Base-by-base conservation (phyloP, 2,329 filamentous ascomycete species). In the Curvularia spicifera region DNA sequence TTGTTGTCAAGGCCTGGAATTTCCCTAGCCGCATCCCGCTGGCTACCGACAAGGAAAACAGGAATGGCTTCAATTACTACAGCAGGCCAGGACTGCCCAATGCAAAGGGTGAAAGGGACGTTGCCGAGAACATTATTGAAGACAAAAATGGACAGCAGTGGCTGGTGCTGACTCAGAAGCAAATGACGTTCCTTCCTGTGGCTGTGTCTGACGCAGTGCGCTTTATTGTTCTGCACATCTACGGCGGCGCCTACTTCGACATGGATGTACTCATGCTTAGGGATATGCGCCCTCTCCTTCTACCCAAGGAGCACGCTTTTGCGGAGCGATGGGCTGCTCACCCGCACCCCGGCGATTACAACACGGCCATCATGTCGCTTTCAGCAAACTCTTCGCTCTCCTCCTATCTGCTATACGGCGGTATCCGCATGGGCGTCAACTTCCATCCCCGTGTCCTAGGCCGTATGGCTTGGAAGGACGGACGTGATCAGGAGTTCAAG, bases 101-200 rank as follows among this genome's bases (percentile, higher is more conserved):
- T 40, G 49, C 73, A 5, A 72, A 77, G 33, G 78, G 79, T 47
- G 78, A 80, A 35, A 71, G 67, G 45, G 71, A 76, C 13, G 78
- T 85, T 9, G 83, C 80, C 3, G 83, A 85, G 60, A 82, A 82
- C 51, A 79, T 84, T 35, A 72, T 84, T 39, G 77, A 83, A 47
- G 81, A 84, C 67, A 76, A 74, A 29, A 70, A 76, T 37, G 81
- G 81, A 20, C 81, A 83, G 57, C 81, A 84, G 60, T 85, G 82
- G 82, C 74, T 85, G 9, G 80, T 82, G 10, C 73, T 85, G 48
- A 82, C 81, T 0, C 78, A 81, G 28, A 84, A 83, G 68, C 82
- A 84, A 66, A 84, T 84, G 81, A 84, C 82, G 1, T 85, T 84
- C 70, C 76, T 85, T n/a, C 82, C 83, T 0, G 82, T 84, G 8